These are phyloP conservation scores for Plasmodium berghei DNA, from an alignment of 169 alveolate genomes.

Conservation along the genomic window DNA sequence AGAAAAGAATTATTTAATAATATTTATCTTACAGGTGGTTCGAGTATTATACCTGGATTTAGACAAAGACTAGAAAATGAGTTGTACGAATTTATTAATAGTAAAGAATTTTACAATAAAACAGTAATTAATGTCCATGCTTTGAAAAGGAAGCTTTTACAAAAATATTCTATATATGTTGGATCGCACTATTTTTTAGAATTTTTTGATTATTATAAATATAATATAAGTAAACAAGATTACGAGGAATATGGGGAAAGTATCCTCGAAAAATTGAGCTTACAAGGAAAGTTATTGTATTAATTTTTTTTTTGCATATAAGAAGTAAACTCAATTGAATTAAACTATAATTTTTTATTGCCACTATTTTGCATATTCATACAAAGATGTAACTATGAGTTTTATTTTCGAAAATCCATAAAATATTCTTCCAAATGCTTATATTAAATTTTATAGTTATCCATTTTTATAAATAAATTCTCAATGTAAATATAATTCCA, in stretches of 20 bases:
- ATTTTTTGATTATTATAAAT: slow-evolving; percentile 54
- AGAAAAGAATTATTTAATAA: slow-evolving; percentile 40
- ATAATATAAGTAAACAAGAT: slow-evolving; percentile 27
- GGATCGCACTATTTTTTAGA: slow-evolving; percentile 70
- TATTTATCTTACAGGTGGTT: slow-evolving; percentile 66
- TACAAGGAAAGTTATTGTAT: slow-evolving; percentile 58
- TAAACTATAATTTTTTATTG: no score
- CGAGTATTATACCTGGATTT: slow-evolving; percentile 68
- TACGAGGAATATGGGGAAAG: slow-evolving; percentile 64
- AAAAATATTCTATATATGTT: slow-evolving; percentile 55
- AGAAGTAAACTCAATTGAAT: background rate
- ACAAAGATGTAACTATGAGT: no score
- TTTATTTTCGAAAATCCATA: no score
- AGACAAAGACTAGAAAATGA: slow-evolving; percentile 71
- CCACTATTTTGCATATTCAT: no score
- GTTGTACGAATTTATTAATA: slow-evolving; percentile 40
- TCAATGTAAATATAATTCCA: no score
- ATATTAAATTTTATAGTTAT: no score
- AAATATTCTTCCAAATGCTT: no score
- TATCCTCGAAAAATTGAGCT: slow-evolving; percentile 38
- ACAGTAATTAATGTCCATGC: slow-evolving; percentile 33
- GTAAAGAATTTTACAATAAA: slow-evolving; percentile 33
- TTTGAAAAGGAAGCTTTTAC: slow-evolving; percentile 40
- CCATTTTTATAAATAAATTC: no score
- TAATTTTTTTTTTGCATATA: background rate